Percentiles rank a stretch among this genome's conserved stretches.
These are phyloP conservation scores for Pisolithus tinctorius DNA, from an alignment of 768 basidiomycete genomes.

Conservation along the genomic window DNA sequence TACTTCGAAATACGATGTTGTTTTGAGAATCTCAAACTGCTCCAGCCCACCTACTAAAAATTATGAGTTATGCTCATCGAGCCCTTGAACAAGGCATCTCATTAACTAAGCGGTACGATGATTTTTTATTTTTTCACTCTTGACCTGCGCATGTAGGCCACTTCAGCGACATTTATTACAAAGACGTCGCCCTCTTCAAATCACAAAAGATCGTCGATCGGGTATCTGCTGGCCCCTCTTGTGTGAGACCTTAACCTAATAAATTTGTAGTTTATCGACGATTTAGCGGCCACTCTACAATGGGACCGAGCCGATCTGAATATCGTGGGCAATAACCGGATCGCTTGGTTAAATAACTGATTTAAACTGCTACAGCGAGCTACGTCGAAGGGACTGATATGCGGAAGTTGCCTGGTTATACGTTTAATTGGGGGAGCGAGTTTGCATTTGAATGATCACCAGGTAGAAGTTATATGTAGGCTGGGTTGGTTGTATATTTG, in stretches of 20 bases:
- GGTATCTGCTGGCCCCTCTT: slow-evolving; percentile 33
- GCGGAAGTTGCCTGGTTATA: slow-evolving; percentile 57
- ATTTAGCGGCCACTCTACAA: slow-evolving; percentile 77
- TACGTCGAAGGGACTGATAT: slow-evolving; percentile 82
- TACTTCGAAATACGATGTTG: slow-evolving; percentile 11
- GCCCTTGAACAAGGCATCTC: slow-evolving; percentile 49
- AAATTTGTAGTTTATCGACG: slow-evolving; percentile 70
- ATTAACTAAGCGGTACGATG: slow-evolving; percentile 55
- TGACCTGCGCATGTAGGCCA: slow-evolving; percentile 2
- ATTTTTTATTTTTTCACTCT: background rate
- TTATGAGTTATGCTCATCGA: slow-evolving; percentile 66
- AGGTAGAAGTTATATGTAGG: slow-evolving; percentile 34
- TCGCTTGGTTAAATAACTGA: slow-evolving; percentile 6
- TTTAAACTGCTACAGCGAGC: slow-evolving; percentile 52
- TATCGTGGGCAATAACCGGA: slow-evolving; percentile 42
- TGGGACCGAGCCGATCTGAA: slow-evolving; percentile 71
- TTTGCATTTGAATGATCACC: slow-evolving; percentile 46
- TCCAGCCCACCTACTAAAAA: slow-evolving; percentile 61
- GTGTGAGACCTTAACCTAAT: slow-evolving; percentile 1
- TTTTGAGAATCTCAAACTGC: background rate
- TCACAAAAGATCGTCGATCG: slow-evolving; percentile 74
- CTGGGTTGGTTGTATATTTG: background rate
- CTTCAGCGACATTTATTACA: slow-evolving; percentile 80
- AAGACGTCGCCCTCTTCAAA: slow-evolving; percentile 72
- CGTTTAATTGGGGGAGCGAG: slow-evolving; percentile 49